Conservation (phyloP, 1,139 yeast genomes). For the Geotrichum bryndzae region DNA sequence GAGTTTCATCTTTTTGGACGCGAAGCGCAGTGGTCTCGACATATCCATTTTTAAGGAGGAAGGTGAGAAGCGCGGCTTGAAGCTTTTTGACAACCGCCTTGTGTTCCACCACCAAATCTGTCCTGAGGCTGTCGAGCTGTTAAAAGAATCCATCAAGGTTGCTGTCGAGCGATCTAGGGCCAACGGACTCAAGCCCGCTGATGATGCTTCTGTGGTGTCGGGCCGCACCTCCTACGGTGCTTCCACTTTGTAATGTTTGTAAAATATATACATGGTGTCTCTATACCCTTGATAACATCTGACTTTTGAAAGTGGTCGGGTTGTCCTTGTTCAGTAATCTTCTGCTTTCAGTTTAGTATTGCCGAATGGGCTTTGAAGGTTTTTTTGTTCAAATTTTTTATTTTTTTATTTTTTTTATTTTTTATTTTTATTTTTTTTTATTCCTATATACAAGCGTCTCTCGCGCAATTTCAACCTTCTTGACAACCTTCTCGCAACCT, state of each 20-base stretch:
- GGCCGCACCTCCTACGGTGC: slow-evolving; percentile 13
- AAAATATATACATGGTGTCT: not conserved
- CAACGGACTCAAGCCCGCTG: slow-evolving; percentile 8
- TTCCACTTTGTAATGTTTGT: not conserved
- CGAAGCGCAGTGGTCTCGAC: slow-evolving; percentile 53
- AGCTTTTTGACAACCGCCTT: slow-evolving; percentile 62
- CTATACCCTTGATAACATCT: not conserved
- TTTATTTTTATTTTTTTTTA: not conserved
- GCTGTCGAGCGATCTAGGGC: slow-evolving; percentile 45
- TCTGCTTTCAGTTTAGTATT: not conserved
- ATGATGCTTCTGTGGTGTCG: not conserved
- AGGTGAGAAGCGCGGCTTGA: slow-evolving; percentile 58
- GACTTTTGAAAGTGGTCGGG: not conserved
- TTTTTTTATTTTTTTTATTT: not conserved
- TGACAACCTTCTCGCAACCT: not conserved
- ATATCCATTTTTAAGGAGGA: slow-evolving; percentile 50
- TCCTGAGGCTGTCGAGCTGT: slow-evolving; percentile 56
- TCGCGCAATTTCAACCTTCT: not conserved
- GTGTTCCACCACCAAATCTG: slow-evolving; percentile 83
- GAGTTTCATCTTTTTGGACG: slow-evolving; percentile 76
- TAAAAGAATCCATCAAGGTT: slow-evolving; percentile 56
- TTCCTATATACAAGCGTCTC: not conserved
- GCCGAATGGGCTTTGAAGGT: not conserved
- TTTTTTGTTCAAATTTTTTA: not conserved
- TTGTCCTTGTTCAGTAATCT: not conserved